Percentiles rank a stretch among this genome's conserved stretches.
Conservation (phyloP, 345 rosid genomes). For the Eucalyptus regnans region DNA sequence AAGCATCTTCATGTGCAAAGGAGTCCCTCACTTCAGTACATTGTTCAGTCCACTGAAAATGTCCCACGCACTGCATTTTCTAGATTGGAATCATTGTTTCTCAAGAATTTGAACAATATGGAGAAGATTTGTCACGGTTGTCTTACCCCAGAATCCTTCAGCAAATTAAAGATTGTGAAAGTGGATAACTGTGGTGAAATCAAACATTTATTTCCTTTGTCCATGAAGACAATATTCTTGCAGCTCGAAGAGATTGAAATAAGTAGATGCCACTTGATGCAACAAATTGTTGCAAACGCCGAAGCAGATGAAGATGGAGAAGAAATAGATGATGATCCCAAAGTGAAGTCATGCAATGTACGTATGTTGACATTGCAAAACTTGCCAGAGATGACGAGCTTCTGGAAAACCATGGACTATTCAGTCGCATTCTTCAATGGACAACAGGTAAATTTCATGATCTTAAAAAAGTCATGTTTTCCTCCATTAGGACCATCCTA, state of each 20-base stretch:
- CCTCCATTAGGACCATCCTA: too few relatives aligned
- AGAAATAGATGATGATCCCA: rapidly evolving
- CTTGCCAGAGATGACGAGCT: too few relatives aligned
- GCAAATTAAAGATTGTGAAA: too few relatives aligned
- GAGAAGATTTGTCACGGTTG: rapidly evolving
- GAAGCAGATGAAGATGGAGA: rapidly evolving
- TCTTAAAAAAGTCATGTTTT: too few relatives aligned
- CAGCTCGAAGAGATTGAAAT: too few relatives aligned
- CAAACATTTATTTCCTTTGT: too few relatives aligned
- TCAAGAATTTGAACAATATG: rapidly evolving
- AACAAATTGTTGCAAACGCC: rapidly evolving
- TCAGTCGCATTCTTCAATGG: rapidly evolving
- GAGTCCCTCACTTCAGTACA: rapidly evolving
- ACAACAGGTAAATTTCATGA: too few relatives aligned
- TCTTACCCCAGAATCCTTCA: rapidly evolving
- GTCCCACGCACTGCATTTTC: rapidly evolving
- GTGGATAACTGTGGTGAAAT: rapidly evolving
- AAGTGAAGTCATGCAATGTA: rapidly evolving
- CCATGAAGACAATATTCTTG: rapidly evolving
- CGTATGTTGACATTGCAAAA: rapidly evolving
- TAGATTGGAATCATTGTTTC: background rate
- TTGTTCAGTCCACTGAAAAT: rapidly evolving
- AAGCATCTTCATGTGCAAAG: too few relatives aligned
- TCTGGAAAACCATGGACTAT: rapidly evolving
- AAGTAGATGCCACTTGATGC: background rate